A percentile compares a stretch with the other conserved stretches of the same genome.
Evolutionary conservation across 2,329 filamentous ascomycete species (phyloP).

Genomic region (Penicillium sp.): DNA sequence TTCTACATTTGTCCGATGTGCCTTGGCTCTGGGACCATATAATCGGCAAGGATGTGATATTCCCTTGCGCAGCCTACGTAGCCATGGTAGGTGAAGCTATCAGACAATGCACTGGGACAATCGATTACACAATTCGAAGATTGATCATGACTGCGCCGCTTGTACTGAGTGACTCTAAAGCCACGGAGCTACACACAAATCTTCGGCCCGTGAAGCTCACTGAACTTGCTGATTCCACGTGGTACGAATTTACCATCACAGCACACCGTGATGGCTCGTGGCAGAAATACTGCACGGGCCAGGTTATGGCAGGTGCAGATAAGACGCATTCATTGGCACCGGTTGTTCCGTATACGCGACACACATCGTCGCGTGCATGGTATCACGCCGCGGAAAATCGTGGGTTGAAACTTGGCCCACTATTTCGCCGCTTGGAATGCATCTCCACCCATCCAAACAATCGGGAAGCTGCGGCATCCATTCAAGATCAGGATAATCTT

Average conservation of each 20-base stretch:
- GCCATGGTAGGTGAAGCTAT: constrained; percentile 26
- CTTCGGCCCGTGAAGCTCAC: constrained; percentile 3
- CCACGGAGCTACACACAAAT: constrained; percentile 13
- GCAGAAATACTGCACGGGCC: constrained; percentile 12
- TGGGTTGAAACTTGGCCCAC: constrained; percentile 3
- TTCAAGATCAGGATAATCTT: too few relatives aligned
- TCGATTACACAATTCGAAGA: neutral
- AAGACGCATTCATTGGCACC: neutral
- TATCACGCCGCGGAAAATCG: constrained; percentile 2
- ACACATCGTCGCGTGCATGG: neutral
- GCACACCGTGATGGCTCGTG: neutral
- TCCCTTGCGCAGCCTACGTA: constrained; percentile 28
- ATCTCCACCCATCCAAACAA: too few relatives aligned
- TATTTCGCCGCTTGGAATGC: too few relatives aligned
- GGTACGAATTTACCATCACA: constrained; percentile 15
- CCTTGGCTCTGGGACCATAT: constrained; percentile 34
- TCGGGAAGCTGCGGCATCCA: too few relatives aligned
- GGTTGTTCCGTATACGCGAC: neutral
- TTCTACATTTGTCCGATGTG: constrained; percentile 22
- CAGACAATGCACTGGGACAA: neutral
- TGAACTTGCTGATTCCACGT: constrained; percentile 6
- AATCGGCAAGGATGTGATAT: constrained; percentile 20
- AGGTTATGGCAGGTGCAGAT: neutral
- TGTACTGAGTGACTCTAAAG: neutral
- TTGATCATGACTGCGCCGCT: neutral